These are phyloP conservation scores for Calocybe indica DNA, from an alignment of 768 basidiomycete genomes.

Conservation along the genomic window DNA sequence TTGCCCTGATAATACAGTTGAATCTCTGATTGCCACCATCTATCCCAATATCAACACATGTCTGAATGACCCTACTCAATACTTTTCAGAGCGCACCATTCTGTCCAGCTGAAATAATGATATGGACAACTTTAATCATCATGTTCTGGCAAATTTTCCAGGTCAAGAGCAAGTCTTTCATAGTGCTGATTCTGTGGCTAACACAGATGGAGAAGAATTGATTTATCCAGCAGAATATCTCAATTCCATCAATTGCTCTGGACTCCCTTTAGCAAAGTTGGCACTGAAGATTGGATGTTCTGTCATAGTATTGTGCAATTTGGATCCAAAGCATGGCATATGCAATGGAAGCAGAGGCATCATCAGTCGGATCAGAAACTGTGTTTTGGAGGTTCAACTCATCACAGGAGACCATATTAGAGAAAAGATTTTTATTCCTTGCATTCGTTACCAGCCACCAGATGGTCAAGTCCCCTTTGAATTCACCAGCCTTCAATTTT, in stretches of 20 bases:
- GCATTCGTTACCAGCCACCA: slow-evolving; percentile 14
- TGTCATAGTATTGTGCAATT: slow-evolving; percentile 33
- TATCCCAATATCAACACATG: slow-evolving; percentile 10
- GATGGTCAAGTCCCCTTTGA: slow-evolving; percentile 8
- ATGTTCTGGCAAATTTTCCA: slow-evolving; percentile 15
- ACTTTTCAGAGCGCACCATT: slow-evolving; percentile 28
- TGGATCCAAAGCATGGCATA: slow-evolving; percentile 22
- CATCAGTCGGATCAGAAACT: slow-evolving; percentile 12
- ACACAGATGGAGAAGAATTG: slow-evolving; percentile 8
- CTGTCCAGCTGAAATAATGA: slow-evolving; percentile 25
- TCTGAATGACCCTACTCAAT: slow-evolving; percentile 14
- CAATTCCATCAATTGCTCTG: slow-evolving; percentile 19
- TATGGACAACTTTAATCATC: slow-evolving; percentile 25
- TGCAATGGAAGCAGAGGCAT: slow-evolving; percentile 30
- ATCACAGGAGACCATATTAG: slow-evolving; percentile 27
- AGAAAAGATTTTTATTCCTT: slow-evolving; percentile 25
- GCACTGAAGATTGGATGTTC: slow-evolving; percentile 22
- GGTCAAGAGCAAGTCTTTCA: slow-evolving; percentile 15
- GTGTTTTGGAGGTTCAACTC: slow-evolving; percentile 25
- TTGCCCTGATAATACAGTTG: slow-evolving; percentile 13
- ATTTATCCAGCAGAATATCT: slow-evolving; percentile 24
- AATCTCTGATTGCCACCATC: slow-evolving; percentile 21
- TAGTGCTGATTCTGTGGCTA: slow-evolving; percentile 23
- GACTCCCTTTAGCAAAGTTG: slow-evolving; percentile 25
- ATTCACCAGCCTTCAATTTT: slow-evolving; percentile 31